Base-by-base conservation (phyloP, 305 asterid genomes). In the Caryopteris hybrid region DNA sequence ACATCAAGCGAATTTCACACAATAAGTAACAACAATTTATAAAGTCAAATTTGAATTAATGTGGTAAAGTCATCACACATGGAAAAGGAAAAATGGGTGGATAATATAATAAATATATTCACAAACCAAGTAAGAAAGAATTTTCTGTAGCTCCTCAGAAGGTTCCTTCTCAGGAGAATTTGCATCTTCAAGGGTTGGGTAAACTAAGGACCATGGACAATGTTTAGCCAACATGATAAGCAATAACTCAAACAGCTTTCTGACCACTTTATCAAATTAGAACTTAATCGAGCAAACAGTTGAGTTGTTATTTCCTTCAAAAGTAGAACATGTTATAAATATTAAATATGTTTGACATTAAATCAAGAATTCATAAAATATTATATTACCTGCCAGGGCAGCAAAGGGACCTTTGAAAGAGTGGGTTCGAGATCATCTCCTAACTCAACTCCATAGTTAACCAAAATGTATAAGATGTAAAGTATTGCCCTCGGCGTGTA, bases 301-400 rank as follows among this genome's bases (percentile, higher is more conserved):
- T 95, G 99, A 59, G 98, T 97, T 57, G 86, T 89, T 83, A 95
- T 84, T 79, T 89, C 99, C 99, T 95, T 76, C 89, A 85, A 74
- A 47, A 75, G 18, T 41, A 68, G 74, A 73, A 81, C 64, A 69
- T 38, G 29, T 51, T 55, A 75, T 87, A 71, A 88, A 84, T 76
- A 64, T 47, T 66, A 43, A 50, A 65, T 56, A 64, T 51, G 50
- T 43, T 57, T 48, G 74, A 72, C 60, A 69, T 52, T 53, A 45
- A 58, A 22, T 57, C 69, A 75, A 48, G 62, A 72, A 31, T 62
- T 64, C 66, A 41, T 68, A 60, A 73, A n/a, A 73, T 38, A 73
- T 48, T 38, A 50, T 21, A 81, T 78, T 82, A 91, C 99, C 97
- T 95, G 98, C 99, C 97, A 95, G 61, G 98, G 98, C 71, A 86